Evolutionary conservation across 148 eudicot genomes (phyloP).

Genomic region (Gaultheria prostrata): DNA sequence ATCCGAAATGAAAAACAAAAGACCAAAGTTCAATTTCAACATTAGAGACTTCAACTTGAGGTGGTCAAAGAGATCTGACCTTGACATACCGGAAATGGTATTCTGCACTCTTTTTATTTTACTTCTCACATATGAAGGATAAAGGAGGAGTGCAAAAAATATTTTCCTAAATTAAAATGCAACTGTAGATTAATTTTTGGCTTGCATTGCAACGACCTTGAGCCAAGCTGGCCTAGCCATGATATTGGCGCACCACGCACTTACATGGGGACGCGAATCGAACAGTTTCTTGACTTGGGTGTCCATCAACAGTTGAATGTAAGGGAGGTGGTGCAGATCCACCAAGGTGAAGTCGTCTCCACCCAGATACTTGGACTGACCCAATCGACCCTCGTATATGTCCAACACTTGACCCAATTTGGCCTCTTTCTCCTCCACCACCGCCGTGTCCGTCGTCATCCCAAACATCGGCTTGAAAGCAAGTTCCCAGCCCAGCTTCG

Average conservation of each 20-base stretch:
- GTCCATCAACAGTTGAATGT: slow-evolving; percentile 30
- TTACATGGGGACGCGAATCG: slow-evolving; percentile 47
- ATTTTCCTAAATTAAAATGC: too few relatives aligned
- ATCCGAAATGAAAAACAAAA: too few relatives aligned
- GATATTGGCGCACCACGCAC: slow-evolving; percentile 55
- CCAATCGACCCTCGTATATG: slow-evolving; percentile 58
- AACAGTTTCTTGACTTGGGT: slow-evolving; percentile 37
- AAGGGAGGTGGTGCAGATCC: slow-evolving; percentile 70
- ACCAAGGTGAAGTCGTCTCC: slow-evolving; percentile 56
- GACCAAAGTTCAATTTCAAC: too few relatives aligned
- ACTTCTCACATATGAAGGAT: background rate
- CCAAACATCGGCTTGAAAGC: slow-evolving; percentile 43
- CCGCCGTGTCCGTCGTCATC: slow-evolving; percentile 29
- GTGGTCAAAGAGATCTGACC: too few relatives aligned
- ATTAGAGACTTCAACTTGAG: too few relatives aligned
- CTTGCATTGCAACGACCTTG: slow-evolving; percentile 35
- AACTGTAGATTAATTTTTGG: background rate
- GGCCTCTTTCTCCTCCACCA: slow-evolving; percentile 36
- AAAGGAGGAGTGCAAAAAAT: background rate
- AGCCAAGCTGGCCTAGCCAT: slow-evolving; percentile 71
- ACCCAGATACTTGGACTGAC: slow-evolving; percentile 56
- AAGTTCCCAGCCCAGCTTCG: slow-evolving; percentile 48
- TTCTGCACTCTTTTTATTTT: background rate
- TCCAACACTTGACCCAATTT: slow-evolving; percentile 56
- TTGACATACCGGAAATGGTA: too few relatives aligned